Evolutionary conservation across 2,329 filamentous ascomycete genomes (phyloP).

Genomic region (Trichoderma atrobrunneum): DNA sequence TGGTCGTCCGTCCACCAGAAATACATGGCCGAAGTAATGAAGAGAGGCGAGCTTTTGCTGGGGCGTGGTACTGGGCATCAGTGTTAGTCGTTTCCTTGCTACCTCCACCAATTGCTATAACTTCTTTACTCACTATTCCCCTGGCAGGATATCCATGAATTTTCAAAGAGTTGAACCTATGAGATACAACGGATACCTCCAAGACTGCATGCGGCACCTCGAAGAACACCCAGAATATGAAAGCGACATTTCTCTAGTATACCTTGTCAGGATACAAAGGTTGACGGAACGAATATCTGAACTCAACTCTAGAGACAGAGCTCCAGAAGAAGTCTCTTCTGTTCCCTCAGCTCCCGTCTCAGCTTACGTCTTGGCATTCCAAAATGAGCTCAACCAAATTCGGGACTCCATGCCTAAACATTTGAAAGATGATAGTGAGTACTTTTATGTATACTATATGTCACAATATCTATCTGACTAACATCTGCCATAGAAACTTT

Average conservation of each 20-base stretch:
- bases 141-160: conserved; percentile 38
- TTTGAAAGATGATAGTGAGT: conserved; percentile 40
- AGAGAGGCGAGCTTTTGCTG: conserved; percentile 51
- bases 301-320: conserved; percentile 37
- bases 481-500: conserved; percentile 35
- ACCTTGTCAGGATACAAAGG: conserved; percentile 49
- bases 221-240: conserved; percentile 44
- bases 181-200: conserved; percentile 51
- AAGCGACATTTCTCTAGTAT: conserved; percentile 45
- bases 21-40: conserved; percentile 46
- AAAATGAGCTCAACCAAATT: conserved; percentile 44
- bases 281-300: conserved; percentile 50
- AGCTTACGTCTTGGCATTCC: conserved; percentile 47
- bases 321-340: conserved; percentile 33
- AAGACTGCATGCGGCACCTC: conserved; percentile 48
- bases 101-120: neutral
- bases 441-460: neutral
- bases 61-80: conserved; percentile 54
- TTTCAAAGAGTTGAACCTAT: conserved; percentile 47
- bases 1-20: conserved; percentile 41
- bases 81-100: conserved; percentile 38
- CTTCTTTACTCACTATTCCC: neutral
- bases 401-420: conserved; percentile 34
- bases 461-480: neutral
- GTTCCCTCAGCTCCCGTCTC: conserved; percentile 42